Percentiles rank a stretch among this genome's conserved stretches.
These are phyloP conservation scores for Colletotrichum tropicale DNA, from an alignment of 2,329 filamentous ascomycete species.

Conservation along the genomic window DNA sequence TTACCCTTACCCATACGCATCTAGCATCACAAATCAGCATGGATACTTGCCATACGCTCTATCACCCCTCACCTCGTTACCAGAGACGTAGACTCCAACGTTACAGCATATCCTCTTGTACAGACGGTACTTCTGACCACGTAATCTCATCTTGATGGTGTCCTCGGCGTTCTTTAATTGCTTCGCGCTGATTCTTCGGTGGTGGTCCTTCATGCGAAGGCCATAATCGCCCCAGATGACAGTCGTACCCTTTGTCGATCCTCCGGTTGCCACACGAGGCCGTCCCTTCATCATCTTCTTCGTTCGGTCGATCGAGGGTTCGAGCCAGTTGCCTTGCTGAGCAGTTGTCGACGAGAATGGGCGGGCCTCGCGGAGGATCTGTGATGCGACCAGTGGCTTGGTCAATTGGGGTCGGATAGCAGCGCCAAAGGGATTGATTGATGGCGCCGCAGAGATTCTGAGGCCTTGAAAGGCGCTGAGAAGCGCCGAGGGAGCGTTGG, in stretches of 20 bases:
- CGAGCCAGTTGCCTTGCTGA: constrained; percentile 75
- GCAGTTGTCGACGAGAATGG: constrained; percentile 74
- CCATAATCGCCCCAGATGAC: constrained; percentile 97
- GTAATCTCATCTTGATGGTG: constrained; percentile 85
- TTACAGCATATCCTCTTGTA: constrained; percentile 93
- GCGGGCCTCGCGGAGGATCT: constrained; percentile 54
- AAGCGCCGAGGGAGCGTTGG: constrained; percentile 47
- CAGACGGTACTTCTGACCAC: constrained; percentile 89
- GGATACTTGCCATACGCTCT: not conserved
- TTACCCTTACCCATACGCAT: constrained; percentile 99
- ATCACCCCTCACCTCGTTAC: constrained; percentile 75
- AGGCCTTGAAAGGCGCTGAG: constrained; percentile 56
- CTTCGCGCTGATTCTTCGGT: constrained; percentile 85
- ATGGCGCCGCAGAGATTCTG: constrained; percentile 44
- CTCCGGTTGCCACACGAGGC: constrained; percentile 86
- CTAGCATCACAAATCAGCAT: constrained; percentile 37
- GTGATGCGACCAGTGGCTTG: constrained; percentile 31
- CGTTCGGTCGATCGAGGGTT: constrained; percentile 76
- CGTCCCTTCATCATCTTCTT: constrained; percentile 92
- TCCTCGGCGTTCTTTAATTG: constrained; percentile 92
- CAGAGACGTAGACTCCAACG: constrained; percentile 92
- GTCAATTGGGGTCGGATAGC: constrained; percentile 32
- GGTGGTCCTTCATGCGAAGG: constrained; percentile 89
- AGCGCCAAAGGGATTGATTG: constrained; percentile 41
- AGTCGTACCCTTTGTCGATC: constrained; percentile 89